phyloP scores from a whole-genome alignment of 2,329 filamentous ascomycete species.

The Gyromitra esculenta region DNA sequence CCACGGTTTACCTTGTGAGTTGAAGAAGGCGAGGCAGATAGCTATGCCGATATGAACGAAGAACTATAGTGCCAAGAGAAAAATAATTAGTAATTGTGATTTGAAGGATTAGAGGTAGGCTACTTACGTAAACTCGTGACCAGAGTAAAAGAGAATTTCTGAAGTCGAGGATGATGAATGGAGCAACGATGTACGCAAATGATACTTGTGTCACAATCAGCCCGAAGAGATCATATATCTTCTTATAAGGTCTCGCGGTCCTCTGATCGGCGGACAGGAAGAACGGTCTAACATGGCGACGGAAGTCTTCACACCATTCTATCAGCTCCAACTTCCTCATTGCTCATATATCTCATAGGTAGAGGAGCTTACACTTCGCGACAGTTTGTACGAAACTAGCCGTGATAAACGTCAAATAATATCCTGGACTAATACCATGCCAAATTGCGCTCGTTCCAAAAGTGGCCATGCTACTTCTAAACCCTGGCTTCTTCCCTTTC shows the following conservation, averaged over 20 bases:
- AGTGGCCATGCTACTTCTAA: constrained; percentile 90
- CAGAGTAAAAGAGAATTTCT: constrained; percentile 77
- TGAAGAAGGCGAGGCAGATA: constrained; percentile 76
- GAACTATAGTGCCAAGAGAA: constrained; percentile 69
- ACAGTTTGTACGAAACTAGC: constrained; percentile 91
- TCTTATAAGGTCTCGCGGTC: constrained; percentile 75
- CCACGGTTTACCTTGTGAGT: constrained; percentile 59
- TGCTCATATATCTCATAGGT: background rate
- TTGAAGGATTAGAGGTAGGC: background rate
- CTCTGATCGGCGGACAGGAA: constrained; percentile 83
- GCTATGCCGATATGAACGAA: constrained; percentile 78
- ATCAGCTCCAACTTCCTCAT: constrained; percentile 5
- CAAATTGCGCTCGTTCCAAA: constrained; percentile 92
- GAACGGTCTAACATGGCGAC: constrained; percentile 88
- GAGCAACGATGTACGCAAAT: constrained; percentile 82
- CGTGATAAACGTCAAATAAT: constrained; percentile 89
- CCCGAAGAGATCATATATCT: constrained; percentile 83
- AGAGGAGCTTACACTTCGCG: constrained; percentile 79
- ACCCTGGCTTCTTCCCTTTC: constrained; percentile 93
- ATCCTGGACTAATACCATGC: constrained; percentile 98
- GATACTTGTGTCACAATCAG: constrained; percentile 80
- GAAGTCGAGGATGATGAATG: constrained; percentile 85
- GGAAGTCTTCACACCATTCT: constrained; percentile 72
- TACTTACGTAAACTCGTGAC: constrained; percentile 69
- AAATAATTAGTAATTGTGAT: background rate